Base-by-base conservation (phyloP, 345 rosid genomes). In the Mangifera indica region DNA sequence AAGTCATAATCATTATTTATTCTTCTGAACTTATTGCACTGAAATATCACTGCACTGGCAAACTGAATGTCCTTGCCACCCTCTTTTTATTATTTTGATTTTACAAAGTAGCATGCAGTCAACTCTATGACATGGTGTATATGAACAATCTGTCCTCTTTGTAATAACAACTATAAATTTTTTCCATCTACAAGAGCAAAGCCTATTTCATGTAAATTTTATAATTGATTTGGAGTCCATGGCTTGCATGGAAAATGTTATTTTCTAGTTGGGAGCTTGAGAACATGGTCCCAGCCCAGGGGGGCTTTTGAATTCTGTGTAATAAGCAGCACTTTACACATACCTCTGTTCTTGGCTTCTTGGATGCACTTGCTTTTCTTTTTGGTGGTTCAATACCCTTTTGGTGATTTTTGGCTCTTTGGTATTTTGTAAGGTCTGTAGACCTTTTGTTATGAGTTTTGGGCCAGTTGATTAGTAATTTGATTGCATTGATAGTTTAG, bases 281-380 rank as follows among this genome's bases (percentile, higher is more conserved):
- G 40, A 61, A 37, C 7, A 21, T 26, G 63, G 37, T 60, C 14
- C 17, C 26, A 15, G 40, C 20, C 20, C 32, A 25, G 63, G 42
- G 37, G 42, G 0, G 9, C 40, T 26, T 26, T 8, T 61, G 65
- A 13, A 21, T 32, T 37, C 42, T 61, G 46, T 32, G 20, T 7
- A 17, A 37, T 61, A 2, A 61, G 42, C 7, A 22, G 26, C 61
- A 24, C 40, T 6, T 58, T 14, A 25, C 61, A 4, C 61, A 12
- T 37, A 6, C 8, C 25, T 62, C 25, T 40, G 63, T 44, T 42
- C 72, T 44, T 69, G 37, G 55, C 17, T 18, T 42, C 34, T 69
- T 58, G 57, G 72, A 57, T 56, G 42, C 44, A 11, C 15, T 45
- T 46, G 8, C 32, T 65, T 65, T 34, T 46, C 34, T 24, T 65